Evolutionary conservation across 2,329 filamentous ascomycete species (phyloP).

Genomic region (Chaetomium sp.): DNA sequence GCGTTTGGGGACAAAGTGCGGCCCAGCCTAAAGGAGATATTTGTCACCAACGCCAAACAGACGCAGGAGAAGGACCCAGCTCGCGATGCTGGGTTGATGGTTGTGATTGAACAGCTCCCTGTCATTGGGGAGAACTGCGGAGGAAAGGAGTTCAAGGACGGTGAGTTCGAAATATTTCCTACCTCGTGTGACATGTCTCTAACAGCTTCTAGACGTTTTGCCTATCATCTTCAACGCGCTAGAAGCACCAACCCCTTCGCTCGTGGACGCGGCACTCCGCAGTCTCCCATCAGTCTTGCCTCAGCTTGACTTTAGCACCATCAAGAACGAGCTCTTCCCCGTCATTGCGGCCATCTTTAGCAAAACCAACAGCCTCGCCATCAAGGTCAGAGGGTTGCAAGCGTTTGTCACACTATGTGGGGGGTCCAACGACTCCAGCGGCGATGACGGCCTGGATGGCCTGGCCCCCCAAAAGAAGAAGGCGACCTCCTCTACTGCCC

Average conservation of each 20-base stretch:
- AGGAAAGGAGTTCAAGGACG: constrained; percentile 91
- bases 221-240: constrained; percentile 79
- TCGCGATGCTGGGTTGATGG: constrained; percentile 85
- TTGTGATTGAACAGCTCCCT: constrained; percentile 77
- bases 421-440: constrained; percentile 50
- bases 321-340: constrained; percentile 95
- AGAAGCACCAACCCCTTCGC: constrained; percentile 79
- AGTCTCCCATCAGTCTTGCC: constrained; percentile 75
- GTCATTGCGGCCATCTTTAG: constrained; percentile 86
- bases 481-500: constrained; percentile 62
- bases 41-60: constrained; percentile 56
- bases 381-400: constrained; percentile 88
- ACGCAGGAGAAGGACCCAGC: constrained; percentile 69
- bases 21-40: constrained; percentile 77
- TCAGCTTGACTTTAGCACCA: constrained; percentile 88
- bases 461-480: constrained; percentile 55
- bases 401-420: constrained; percentile 88
- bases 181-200: constrained; percentile 2
- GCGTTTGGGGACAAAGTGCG: constrained; percentile 80
- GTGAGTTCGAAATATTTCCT: constrained; percentile 37
- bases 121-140: constrained; percentile 73
- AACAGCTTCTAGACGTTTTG: constrained; percentile 59
- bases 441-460: constrained; percentile 70
- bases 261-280: constrained; percentile 79
- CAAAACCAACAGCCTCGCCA: constrained; percentile 85